Base-by-base conservation (phyloP, 495 filamentous ascomycete species). In the Neurospora sp. region DNA sequence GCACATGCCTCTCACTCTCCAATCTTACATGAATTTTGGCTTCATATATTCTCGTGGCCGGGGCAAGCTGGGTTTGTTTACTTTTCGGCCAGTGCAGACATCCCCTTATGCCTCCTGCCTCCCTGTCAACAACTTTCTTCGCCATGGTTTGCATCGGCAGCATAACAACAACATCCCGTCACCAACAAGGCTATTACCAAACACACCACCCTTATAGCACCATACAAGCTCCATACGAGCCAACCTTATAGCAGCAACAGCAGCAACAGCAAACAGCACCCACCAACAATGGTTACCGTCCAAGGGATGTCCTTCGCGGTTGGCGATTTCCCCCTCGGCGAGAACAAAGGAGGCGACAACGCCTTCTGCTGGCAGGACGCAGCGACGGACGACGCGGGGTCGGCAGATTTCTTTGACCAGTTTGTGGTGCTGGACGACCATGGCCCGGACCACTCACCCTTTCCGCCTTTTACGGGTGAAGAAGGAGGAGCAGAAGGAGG, bases 391-490 rank as follows among this genome's bases (percentile, higher is more conserved):
- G 78, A 82, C 12, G 79, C 74, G 69, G 78, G 76, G 71, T 73
- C 82, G 69, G 74, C 75, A 35, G 83, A 84, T 42, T 81, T 85
- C 81, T 83, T 84, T 83, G 84, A 85, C 41, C 80, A 86, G 70
- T 86, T 81, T 72, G 74, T 86, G 69, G 78, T 81, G 75, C 82
- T 85, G 76, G 82, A 85, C 69, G 73, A 71, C 39, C 75, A 38
- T 20, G 53, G 53, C 59, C 74, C 71, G 17, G 69, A 74, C 35
- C 78, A 80, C 37, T 72, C 78, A 45, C 70, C 74, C 31, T 69
- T 72, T 65, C 41, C 69, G 59, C n/a, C n/a, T 16, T 37, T 20
- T 37, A 70, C 68, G 27, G 48, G 41, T 22, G 35, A 41, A 73
- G 71, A 35, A 73, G 31, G 35, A 38, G 68, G 14, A 70, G 68